Evolutionary conservation across 257 asterid species (phyloP).

Genomic region (Paulownia fortunei): DNA sequence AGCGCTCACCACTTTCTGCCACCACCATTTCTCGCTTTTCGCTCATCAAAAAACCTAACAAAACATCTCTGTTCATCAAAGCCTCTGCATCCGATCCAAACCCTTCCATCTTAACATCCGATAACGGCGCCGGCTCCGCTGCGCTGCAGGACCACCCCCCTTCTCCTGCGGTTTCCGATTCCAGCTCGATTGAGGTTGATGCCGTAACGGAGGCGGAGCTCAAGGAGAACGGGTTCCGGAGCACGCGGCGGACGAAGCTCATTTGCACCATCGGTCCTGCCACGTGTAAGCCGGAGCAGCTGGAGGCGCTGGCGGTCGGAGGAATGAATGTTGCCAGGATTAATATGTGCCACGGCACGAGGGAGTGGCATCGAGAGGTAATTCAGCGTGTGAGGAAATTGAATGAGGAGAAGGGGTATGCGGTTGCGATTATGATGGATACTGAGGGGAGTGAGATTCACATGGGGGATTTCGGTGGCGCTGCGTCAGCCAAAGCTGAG

Average conservation of each 20-base stretch:
- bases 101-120: slow-evolving; percentile 39
- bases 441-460: slow-evolving; percentile 99
- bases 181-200: slow-evolving; percentile 85
- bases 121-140: slow-evolving; percentile 57
- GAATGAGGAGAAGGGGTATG: slow-evolving; percentile 97
- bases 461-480: slow-evolving; percentile 99
- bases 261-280: slow-evolving; percentile 91
- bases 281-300: slow-evolving; percentile 80
- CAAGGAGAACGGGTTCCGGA: slow-evolving; percentile 97
- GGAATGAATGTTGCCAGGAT: slow-evolving; percentile 98
- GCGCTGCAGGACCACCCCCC: slow-evolving; percentile 42
- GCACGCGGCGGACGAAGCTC: slow-evolving; percentile 95
- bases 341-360: slow-evolving; percentile 98
- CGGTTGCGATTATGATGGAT: slow-evolving; percentile 99
- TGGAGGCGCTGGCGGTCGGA: slow-evolving; percentile 94
- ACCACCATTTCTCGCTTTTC: slow-evolving; percentile 33
- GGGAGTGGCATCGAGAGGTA: slow-evolving; percentile 93
- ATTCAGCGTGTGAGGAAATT: slow-evolving; percentile 83
- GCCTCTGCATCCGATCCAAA: slow-evolving; percentile 46
- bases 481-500: slow-evolving; percentile 92
- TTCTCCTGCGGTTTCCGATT: slow-evolving; percentile 43
- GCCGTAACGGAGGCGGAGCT: slow-evolving; percentile 93
- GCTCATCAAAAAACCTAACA: slow-evolving; percentile 24
- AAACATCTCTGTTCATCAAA: slow-evolving; percentile 28
- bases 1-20: slow-evolving; percentile 20